Percentiles rank a stretch among this genome's conserved stretches.
Conservation (phyloP, 2,329 filamentous ascomycete genomes). For the Grosmannia serpens region DNA sequence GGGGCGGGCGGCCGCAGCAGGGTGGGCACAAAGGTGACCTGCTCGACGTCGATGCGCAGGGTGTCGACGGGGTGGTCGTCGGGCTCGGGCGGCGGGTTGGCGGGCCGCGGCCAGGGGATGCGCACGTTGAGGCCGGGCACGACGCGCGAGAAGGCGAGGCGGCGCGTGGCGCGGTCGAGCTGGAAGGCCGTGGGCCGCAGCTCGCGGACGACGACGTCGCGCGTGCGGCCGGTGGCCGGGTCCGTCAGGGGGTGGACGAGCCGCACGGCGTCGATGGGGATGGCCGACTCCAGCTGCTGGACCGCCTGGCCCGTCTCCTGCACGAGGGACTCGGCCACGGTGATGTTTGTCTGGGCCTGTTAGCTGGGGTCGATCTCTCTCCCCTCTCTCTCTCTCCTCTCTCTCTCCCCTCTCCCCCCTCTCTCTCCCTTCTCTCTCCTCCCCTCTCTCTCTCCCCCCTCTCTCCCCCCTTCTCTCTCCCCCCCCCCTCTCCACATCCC, state of each 20-base stretch:
- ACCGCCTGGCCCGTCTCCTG: constrained; percentile 24
- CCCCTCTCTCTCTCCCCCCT: too few species aligned
- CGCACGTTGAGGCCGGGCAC: constrained; percentile 60
- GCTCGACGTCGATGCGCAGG: constrained; percentile 61
- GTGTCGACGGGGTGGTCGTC: constrained; percentile 58
- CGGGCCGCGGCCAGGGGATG: constrained; percentile 62
- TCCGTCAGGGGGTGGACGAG: constrained; percentile 70
- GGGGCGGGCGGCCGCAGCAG: constrained; percentile 72
- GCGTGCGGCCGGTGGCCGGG: constrained; percentile 47
- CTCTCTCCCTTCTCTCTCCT: too few species aligned
- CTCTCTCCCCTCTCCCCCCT: too few species aligned
- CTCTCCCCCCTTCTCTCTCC: too few species aligned
- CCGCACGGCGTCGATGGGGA: constrained; percentile 62
- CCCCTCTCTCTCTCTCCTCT: too few species aligned
- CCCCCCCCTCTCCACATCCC: too few species aligned
- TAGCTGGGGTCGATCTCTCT: too few species aligned
- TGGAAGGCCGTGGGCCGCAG: constrained; percentile 43
- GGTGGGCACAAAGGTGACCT: constrained; percentile 65
- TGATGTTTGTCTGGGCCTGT: constrained; percentile 24
- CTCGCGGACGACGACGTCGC: constrained; percentile 69
- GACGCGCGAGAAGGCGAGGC: constrained; percentile 41
- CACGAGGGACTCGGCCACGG: constrained; percentile 27
- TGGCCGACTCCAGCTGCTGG: constrained; percentile 37
- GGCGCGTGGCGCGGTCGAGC: constrained; percentile 36
- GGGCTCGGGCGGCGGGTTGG: constrained; percentile 28